These are phyloP conservation scores for Fusarium sp. DNA, from an alignment of 2,329 filamentous ascomycete species.

Conservation along the genomic window DNA sequence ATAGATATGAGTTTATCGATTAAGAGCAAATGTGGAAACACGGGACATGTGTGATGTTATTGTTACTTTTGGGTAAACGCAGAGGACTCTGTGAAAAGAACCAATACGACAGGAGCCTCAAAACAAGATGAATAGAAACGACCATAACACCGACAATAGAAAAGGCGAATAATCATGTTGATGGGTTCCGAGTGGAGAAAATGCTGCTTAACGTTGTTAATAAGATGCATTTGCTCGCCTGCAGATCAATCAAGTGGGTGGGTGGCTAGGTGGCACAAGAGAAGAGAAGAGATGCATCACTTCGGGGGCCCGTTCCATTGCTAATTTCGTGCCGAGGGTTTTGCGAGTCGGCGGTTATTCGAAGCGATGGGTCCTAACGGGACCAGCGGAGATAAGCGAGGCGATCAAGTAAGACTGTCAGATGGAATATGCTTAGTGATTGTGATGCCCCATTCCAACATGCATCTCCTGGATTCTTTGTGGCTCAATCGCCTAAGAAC, in stretches of 20 bases:
- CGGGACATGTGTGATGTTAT: neutral
- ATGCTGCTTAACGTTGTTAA: constrained; percentile 33
- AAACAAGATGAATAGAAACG: constrained; percentile 13
- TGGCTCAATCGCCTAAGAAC: neutral
- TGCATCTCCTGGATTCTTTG: neutral
- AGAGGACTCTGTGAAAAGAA: neutral
- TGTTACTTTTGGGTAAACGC: neutral
- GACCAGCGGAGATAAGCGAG: constrained; percentile 32
- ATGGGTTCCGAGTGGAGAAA: constrained; percentile 36
- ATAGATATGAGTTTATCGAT: neutral
- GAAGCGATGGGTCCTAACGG: constrained; percentile 10
- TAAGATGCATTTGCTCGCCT: constrained; percentile 32
- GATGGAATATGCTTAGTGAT: constrained; percentile 1
- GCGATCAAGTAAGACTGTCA: constrained; percentile 24
- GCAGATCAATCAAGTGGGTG: constrained; percentile 39
- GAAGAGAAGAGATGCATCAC: constrained; percentile 31
- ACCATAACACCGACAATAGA: neutral
- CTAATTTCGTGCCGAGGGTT: constrained; percentile 27
- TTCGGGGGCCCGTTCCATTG: constrained; percentile 17
- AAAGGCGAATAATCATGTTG: constrained; percentile 28
- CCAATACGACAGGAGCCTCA: neutral
- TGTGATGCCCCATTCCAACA: neutral
- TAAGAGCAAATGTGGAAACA: neutral
- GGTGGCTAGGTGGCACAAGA: constrained; percentile 36
- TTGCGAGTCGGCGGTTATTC: constrained; percentile 20